Evolutionary conservation across 805 yeast genomes (phyloP).

Genomic region (Candida railenensis): DNA sequence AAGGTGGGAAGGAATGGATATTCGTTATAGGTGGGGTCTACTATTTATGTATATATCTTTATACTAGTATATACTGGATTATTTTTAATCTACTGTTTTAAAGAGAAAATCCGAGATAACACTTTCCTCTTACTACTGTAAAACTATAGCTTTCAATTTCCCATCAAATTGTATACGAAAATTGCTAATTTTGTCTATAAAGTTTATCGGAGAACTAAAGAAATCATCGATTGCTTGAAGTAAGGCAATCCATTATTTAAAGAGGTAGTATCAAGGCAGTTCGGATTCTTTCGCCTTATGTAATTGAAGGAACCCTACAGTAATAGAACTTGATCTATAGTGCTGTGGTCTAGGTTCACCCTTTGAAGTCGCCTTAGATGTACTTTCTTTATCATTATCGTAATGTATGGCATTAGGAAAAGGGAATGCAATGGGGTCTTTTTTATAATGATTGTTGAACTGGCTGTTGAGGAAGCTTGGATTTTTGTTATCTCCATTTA

Average conservation of each 20-base stretch:
- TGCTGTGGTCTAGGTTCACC: slow-evolving; percentile 23
- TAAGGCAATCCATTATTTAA: no score
- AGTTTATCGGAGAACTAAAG: no score
- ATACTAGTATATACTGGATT: background rate
- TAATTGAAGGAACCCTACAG: slow-evolving; percentile 39
- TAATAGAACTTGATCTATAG: slow-evolving; percentile 38
- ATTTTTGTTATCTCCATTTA: slow-evolving; percentile 4
- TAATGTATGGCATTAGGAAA: slow-evolving; percentile 41
- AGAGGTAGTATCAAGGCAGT: background rate
- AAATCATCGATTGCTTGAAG: no score
- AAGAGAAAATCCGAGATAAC: background rate
- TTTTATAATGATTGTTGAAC: slow-evolving; percentile 47
- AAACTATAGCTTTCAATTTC: no score
- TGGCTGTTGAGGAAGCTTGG: slow-evolving; percentile 19
- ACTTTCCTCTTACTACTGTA: background rate
- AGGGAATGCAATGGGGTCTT: slow-evolving; percentile 42
- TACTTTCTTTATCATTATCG: slow-evolving; percentile 31
- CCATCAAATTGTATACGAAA: no score
- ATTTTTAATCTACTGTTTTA: no score
- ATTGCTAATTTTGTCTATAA: no score
- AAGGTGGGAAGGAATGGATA: background rate
- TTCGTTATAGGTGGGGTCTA: background rate
- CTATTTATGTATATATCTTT: background rate
- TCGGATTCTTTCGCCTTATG: slow-evolving; percentile 8
- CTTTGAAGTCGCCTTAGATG: slow-evolving; percentile 16